Evolutionary conservation across 495 filamentous ascomycete genomes (phyloP).

Genomic region (Jackrogersella minutella): DNA sequence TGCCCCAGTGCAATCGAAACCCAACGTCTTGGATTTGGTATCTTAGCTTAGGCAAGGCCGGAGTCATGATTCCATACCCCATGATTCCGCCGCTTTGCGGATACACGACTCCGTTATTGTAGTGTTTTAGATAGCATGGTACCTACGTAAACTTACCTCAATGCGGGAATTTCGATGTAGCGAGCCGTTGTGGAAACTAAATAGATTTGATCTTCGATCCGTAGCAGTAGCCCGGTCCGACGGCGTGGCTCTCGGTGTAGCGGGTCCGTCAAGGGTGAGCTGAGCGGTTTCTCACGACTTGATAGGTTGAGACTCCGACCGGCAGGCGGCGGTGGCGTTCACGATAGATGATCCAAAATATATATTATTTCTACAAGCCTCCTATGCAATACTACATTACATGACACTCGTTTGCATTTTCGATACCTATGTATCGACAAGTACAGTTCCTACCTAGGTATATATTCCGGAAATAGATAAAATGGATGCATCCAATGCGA

Average conservation of each 20-base stretch:
- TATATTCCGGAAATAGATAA: too few species aligned
- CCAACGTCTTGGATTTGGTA: conserved; percentile 17
- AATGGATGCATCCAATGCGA: not conserved
- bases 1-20: conserved; percentile 18
- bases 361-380: not conserved
- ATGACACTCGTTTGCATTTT: too few species aligned
- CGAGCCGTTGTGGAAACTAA: conserved; percentile 11
- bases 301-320: not conserved
- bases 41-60: conserved; percentile 1
- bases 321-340: conserved; percentile 4
- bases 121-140: not conserved
- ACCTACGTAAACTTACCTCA: too few species aligned
- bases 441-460: not conserved
- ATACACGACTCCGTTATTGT: not conserved
- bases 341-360: not conserved
- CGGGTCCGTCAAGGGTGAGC: not conserved
- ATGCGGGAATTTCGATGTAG: too few species aligned
- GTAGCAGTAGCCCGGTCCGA: conserved; percentile 22
- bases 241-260: conserved; percentile 4
- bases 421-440: not conserved
- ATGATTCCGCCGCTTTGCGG: conserved; percentile 1
- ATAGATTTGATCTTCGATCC: conserved; percentile 1
- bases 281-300: not conserved
- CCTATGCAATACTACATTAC: not conserved
- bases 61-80: not conserved